Percentiles rank a stretch among this genome's conserved stretches.
Evolutionary conservation across 257 asterid genomes (phyloP).

Genomic region (Nemophila menziesii): DNA sequence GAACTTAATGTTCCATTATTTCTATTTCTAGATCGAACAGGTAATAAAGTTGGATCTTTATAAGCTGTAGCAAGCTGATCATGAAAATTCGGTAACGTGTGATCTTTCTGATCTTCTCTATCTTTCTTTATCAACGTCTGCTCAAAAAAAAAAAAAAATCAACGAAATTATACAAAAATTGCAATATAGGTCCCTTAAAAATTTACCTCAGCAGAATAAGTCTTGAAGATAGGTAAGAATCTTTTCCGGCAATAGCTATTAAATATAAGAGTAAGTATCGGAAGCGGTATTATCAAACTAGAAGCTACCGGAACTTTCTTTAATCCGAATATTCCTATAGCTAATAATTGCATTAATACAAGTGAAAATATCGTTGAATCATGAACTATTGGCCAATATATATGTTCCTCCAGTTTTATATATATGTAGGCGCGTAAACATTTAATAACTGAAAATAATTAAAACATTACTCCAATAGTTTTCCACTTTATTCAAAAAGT

Average conservation of each 20-base stretch:
- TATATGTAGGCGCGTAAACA: slow-evolving; percentile 68
- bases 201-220: slow-evolving; percentile 89
- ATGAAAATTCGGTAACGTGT: slow-evolving; percentile 37
- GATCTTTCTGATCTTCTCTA: slow-evolving; percentile 46
- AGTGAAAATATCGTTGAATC: slow-evolving; percentile 73
- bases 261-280: slow-evolving; percentile 80
- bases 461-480: not conserved
- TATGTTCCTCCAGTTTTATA: slow-evolving; percentile 85
- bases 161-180: not conserved
- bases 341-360: slow-evolving; percentile 79
- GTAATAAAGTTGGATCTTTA: slow-evolving; percentile 52
- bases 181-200: too few species aligned
- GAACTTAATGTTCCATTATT: slow-evolving; percentile 30
- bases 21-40: slow-evolving; percentile 25
- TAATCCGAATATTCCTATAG: slow-evolving; percentile 86
- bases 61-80: slow-evolving; percentile 55
- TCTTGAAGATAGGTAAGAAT: slow-evolving; percentile 70
- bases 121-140: slow-evolving; percentile 89
- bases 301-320: slow-evolving; percentile 81
- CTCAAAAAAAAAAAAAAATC: slow-evolving; percentile 3
- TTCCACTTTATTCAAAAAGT: too few species aligned
- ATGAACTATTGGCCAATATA: slow-evolving; percentile 94
- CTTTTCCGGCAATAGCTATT: slow-evolving; percentile 74
- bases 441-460: slow-evolving; percentile 43
- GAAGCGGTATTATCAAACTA: slow-evolving; percentile 73